These are phyloP conservation scores for Neurospora sp. DNA, from an alignment of 495 filamentous ascomycete genomes.

Conservation along the genomic window DNA sequence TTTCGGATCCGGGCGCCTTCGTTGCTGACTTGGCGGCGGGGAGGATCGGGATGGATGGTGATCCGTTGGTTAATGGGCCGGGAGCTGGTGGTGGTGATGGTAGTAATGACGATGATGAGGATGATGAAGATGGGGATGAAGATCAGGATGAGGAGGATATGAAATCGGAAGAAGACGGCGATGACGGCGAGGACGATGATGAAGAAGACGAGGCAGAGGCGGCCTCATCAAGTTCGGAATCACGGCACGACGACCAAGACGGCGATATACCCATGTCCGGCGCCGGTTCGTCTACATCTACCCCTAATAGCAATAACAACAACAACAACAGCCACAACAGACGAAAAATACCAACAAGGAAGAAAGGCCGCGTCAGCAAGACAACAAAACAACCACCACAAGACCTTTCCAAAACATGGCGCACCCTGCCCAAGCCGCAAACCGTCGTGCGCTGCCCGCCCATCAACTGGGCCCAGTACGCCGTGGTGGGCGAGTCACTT, in stretches of 20 bases:
- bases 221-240: background rate
- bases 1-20: constrained; percentile 61
- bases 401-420: constrained; percentile 14
- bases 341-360: constrained; percentile 6
- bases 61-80: constrained; percentile 11
- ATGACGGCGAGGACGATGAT: constrained; percentile 3
- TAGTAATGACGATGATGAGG: constrained; percentile 24
- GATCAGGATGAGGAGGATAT: constrained; percentile 26
- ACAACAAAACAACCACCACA: background rate
- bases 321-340: background rate
- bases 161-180: constrained; percentile 1
- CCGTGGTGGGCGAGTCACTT: constrained; percentile 66
- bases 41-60: constrained; percentile 28
- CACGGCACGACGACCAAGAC: background rate
- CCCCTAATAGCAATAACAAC: background rate
- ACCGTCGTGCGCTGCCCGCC: constrained; percentile 74
- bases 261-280: background rate
- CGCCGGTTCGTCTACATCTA: background rate
- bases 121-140: constrained; percentile 13
- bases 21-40: constrained; percentile 50
- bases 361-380: background rate
- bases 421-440: constrained; percentile 62
- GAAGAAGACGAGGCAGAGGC: background rate
- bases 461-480: constrained; percentile 87
- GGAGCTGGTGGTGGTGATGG: background rate